Base-by-base conservation (phyloP, 441 rosid species). In the Populus hybrid region DNA sequence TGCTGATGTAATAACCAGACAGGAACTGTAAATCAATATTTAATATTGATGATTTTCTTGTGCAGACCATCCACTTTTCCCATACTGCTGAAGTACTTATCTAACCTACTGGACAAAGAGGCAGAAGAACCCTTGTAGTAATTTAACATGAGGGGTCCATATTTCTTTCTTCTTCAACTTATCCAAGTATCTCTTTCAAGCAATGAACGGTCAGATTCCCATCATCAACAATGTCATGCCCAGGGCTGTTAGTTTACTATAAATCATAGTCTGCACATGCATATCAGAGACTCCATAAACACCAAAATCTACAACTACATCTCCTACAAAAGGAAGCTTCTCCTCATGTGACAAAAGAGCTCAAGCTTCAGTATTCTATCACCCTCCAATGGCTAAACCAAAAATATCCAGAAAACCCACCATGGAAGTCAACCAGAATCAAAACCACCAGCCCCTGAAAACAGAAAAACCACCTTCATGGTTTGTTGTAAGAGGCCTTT, bases 401-500 rank as follows among this genome's bases (percentile, higher is more conserved):
- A 82, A 70, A 72, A 66, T 72, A 61, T 78, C 83, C 59, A 78
- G 12, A 70, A 83, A 85, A 83, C 78, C 85, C 77, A 75, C 67
- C 75, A 82, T 69, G 53, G 83, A 82, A 80, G 80, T 74, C 19
- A 78, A 73, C 73, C 83, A 85, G 69, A 82, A 64, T 75, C 83
- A 79, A 46, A 85, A 75, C 74, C 73, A 81, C 7, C 61, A 67
- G 11, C 77, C 80, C 1, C 82, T 79, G 67, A 87, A 83, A 79
- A 40, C 82, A 23, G 88, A 86, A 28, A 89, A 80, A 23, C 75
- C 86, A 19, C 82, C 87, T 30, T 84, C 92, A 59, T 90, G 94
- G 94, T 72, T 85, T 6, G 83, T 81, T 70, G 76, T 89, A 19
- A 88, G 88, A 86, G 87, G 89, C 71, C 42, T 88, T 82, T 88